phyloP scores from a whole-genome alignment of 768 basidiomycete genomes.

The Pleurotus sapidus region DNA sequence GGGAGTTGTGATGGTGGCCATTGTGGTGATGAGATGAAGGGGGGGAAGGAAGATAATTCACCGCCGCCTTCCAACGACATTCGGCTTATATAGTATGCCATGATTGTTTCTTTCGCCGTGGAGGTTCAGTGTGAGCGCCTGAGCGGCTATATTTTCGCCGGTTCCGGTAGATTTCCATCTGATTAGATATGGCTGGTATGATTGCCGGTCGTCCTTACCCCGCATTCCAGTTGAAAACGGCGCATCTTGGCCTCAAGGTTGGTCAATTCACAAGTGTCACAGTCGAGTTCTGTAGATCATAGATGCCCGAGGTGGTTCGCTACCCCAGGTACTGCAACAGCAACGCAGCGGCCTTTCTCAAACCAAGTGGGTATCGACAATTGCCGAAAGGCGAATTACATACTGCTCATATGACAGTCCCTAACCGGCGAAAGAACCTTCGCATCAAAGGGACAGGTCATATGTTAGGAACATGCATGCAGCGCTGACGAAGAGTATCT shows the following conservation, averaged over 20 bases:
- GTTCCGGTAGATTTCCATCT: conserved; percentile 2
- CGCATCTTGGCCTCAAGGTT: background rate
- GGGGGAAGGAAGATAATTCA: background rate
- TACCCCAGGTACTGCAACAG: no score
- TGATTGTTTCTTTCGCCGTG: conserved; percentile 1
- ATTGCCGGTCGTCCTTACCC: background rate
- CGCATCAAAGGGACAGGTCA: no score
- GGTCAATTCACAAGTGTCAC: background rate
- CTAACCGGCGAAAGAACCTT: background rate
- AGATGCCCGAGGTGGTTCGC: no score
- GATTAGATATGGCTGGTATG: background rate
- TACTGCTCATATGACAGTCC: background rate
- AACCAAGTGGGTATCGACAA: background rate
- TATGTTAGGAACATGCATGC: no score
- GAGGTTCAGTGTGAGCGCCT: background rate
- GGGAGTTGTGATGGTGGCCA: conserved; percentile 76
- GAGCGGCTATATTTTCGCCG: conserved; percentile 1
- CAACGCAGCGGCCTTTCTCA: no score
- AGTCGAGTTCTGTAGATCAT: background rate
- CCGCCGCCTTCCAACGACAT: background rate
- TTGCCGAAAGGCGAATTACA: background rate
- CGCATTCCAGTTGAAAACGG: background rate
- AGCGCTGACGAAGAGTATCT: no score
- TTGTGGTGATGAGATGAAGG: conserved; percentile 19
- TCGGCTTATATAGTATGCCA: conserved; percentile 1